Evolutionary conservation across 495 filamentous ascomycete genomes (phyloP), one percentile per base, ranked within the genome.

Genomic region (Beverwykella pulmonaria): DNA sequence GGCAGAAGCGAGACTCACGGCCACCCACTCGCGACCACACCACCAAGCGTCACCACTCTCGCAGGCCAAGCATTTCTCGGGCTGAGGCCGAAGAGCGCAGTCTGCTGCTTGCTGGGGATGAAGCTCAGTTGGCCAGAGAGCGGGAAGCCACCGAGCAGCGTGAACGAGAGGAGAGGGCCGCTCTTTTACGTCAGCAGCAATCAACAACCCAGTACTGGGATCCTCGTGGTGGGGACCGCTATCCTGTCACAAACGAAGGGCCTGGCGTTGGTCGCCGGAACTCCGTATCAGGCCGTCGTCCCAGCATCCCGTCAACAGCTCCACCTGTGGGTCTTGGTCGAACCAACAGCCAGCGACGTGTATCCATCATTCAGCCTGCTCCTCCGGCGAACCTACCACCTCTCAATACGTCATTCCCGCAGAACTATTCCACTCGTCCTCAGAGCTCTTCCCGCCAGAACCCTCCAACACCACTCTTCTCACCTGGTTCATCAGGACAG

Each of bases 61-160:
- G 65, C 3, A 32, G 65, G 7, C 26, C 20, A 4, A 63, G 59
- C 17, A 48, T 68, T 0, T 32, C 65, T n/a, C 65, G 34, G 29
- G 36, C n/a, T 17, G 57, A 61, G 15, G 50, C 52, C 1, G 7
- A 36, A 6, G 52, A 67, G 29, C 57, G 52, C 1, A 26, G 57
- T 6, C 27, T 25, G 5, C 27, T 61, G 5, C 59, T 58, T 15
- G 26, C 32, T 4, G 53, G 58, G 39, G 47, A 27, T 2, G n/a
- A 68, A 29, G 59, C 52, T 4, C 59, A 63, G 26, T 59, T 68
- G 59, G 65, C 65, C 20, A 58, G 41, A 7, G 65, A 68, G 30
- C 59, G 59, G 6, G 65, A 68, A 25, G 65, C 65, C 15, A 59
- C 59, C n/a, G 52, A 27, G n/a, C 53, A 44, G 41, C 59, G 59